Percentiles rank a stretch among this genome's conserved stretches.
Conservation (phyloP, 2,329 filamentous ascomycete species). For the Chaetomiaceae sp. region DNA sequence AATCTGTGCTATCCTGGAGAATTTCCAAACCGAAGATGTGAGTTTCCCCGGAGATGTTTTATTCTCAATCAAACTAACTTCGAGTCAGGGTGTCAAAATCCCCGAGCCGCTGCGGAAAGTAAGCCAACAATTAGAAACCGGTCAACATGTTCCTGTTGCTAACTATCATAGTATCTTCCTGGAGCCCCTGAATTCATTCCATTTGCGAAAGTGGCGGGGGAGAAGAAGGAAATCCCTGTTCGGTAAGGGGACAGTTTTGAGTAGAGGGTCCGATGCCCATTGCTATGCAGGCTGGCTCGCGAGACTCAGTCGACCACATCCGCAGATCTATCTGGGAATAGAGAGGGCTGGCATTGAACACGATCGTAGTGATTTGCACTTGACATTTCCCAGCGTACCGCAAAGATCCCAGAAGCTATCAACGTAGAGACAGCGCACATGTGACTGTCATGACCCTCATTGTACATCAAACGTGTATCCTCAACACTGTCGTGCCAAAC, state of each 20-base stretch:
- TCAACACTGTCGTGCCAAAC: not conserved
- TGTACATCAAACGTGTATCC: not conserved
- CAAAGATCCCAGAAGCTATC: not conserved
- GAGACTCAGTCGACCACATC: not conserved
- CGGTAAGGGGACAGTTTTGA: constrained; percentile 7
- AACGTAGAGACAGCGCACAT: not conserved
- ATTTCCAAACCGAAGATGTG: constrained; percentile 87
- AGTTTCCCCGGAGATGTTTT: constrained; percentile 28
- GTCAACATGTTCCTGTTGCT: not conserved
- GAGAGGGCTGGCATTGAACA: not conserved
- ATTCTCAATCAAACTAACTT: constrained; percentile 10
- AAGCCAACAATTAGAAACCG: not conserved
- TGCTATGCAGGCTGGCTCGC: not conserved
- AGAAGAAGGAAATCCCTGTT: constrained; percentile 18
- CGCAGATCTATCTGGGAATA: not conserved
- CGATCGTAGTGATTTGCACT: not conserved
- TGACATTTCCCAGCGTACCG: too few relatives aligned
- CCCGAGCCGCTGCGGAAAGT: constrained; percentile 74
- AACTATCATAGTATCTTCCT: constrained; percentile 35
- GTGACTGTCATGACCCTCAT: not conserved
- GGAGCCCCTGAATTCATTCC: constrained; percentile 86
- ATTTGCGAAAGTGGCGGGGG: constrained; percentile 48
- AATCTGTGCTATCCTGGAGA: constrained; percentile 91
- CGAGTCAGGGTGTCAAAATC: constrained; percentile 63
- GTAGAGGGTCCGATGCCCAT: not conserved